Conservation (phyloP, 2,329 filamentous ascomycete genomes). For the Paecilomyces dactylethromorphus region DNA sequence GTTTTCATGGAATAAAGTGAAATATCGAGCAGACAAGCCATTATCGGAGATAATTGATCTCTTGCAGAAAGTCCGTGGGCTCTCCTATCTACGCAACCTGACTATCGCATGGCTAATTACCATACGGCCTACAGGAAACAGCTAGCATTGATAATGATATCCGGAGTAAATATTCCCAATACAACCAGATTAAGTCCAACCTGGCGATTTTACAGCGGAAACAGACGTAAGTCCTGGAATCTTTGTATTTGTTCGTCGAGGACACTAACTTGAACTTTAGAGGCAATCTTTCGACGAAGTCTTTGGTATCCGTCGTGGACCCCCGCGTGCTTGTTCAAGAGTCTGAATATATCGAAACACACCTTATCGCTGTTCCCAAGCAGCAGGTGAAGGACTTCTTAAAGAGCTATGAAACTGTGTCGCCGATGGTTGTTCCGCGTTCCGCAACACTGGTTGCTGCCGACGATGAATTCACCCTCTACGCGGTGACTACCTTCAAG, state of each 20-base stretch:
- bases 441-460: slow-evolving; percentile 72
- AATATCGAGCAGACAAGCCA: slow-evolving; percentile 88
- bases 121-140: slow-evolving; percentile 57
- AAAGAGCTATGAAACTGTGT: slow-evolving; percentile 78
- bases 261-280: slow-evolving; percentile 36
- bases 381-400: slow-evolving; percentile 80
- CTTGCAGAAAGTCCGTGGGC: slow-evolving; percentile 66
- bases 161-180: slow-evolving; percentile 88
- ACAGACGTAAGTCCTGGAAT: slow-evolving; percentile 63
- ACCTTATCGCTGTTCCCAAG: slow-evolving; percentile 81
- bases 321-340: slow-evolving; percentile 74
- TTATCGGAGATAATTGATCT: slow-evolving; percentile 80
- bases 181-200: slow-evolving; percentile 83
- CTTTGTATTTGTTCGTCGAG: not conserved
- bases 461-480: slow-evolving; percentile 86
- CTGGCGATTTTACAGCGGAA: slow-evolving; percentile 75
- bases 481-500: slow-evolving; percentile 87
- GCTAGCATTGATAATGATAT: slow-evolving; percentile 92
- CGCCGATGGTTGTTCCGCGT: slow-evolving; percentile 88
- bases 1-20: slow-evolving; percentile 96
- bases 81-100: not conserved
- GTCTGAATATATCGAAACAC: slow-evolving; percentile 94
- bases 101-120: not conserved
- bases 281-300: slow-evolving; percentile 90
- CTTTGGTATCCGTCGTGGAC: slow-evolving; percentile 80